Evolutionary conservation across 768 basidiomycete species (phyloP), one percentile per base, ranked within the genome.

Genomic region (Boletus tylopilopsis): DNA sequence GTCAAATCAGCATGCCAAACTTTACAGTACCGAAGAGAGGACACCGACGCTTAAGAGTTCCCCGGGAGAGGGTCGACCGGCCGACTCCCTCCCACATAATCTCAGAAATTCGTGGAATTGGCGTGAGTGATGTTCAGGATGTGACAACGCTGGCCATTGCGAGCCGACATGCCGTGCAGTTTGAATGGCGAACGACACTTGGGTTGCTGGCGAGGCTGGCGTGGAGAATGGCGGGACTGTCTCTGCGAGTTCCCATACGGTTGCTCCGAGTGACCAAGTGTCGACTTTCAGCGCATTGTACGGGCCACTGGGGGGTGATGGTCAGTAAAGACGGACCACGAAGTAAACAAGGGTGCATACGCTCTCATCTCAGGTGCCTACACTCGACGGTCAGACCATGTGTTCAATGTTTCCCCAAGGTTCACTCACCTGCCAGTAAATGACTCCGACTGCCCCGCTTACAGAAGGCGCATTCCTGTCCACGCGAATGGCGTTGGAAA

Each of bases 181-280:
- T 45, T 80, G 75, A 0, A 77, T 71, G 47, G 49, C 47, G 21
- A 65, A 66, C n/a, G 56, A 40, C 11, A 43, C 37, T 27, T 52
- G 56, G 1, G 45, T 41, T 2, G 55, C 49, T 2, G 64, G 62
- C 6, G 64, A 64, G 16, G 55, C 50, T 18, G 62, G 57, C 38
- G 80, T 76, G 4, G 77, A 73, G 61, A 90, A 91, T 0, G 89
- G 89, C 5, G 89, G 89, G 44, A 79, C 73, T 6, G 82, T 79
- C 61, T 91, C 78, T 1, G 85, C 85, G 68, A 87, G 76, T 61
- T 91, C 89, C 89, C 89, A 90, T 0, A 87, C 76, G 0, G 89
- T 91, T 0, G 89, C 89, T 2, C 89, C 89, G 6, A 90, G 71
- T 0, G 87, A 89, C 87, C 87, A 91, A 0, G 85, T 73, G 51